phyloP scores from a whole-genome alignment of 1,139 yeast genomes.

The Pichia sp. region DNA sequence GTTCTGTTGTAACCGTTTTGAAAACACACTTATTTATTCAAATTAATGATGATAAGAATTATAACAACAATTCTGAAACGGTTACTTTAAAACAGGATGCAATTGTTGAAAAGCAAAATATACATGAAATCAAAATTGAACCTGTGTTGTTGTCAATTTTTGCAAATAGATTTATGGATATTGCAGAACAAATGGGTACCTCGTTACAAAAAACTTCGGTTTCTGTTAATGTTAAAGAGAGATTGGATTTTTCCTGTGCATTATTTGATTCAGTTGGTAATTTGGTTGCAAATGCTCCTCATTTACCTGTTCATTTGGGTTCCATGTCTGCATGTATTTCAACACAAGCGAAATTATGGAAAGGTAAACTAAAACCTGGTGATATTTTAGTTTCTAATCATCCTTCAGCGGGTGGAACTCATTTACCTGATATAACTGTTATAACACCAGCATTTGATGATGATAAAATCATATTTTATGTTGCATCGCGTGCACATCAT shows the following conservation, averaged over 20 bases:
- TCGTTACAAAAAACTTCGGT: slow-evolving; percentile 56
- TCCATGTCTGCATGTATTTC: slow-evolving; percentile 58
- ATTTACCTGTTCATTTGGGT: slow-evolving; percentile 58
- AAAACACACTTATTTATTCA: slow-evolving; percentile 39
- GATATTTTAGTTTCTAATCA: slow-evolving; percentile 55
- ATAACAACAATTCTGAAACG: not conserved
- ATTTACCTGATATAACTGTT: slow-evolving; percentile 71
- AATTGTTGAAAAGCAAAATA: not conserved
- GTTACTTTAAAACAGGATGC: not conserved
- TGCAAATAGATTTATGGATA: slow-evolving; percentile 57
- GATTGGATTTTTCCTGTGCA: slow-evolving; percentile 59
- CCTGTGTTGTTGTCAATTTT: slow-evolving; percentile 54
- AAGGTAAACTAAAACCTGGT: slow-evolving; percentile 45
- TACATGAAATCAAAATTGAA: slow-evolving; percentile 30
- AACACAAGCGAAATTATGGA: slow-evolving; percentile 46
- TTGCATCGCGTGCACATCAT: slow-evolving; percentile 63
- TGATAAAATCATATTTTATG: slow-evolving; percentile 45
- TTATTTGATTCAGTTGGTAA: slow-evolving; percentile 50
- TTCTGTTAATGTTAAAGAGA: slow-evolving; percentile 54
- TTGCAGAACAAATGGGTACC: slow-evolving; percentile 63
- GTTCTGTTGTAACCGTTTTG: slow-evolving; percentile 56
- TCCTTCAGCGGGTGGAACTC: slow-evolving; percentile 58
- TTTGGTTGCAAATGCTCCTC: slow-evolving; percentile 59
- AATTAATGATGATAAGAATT: not conserved
- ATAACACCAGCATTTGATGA: slow-evolving; percentile 54